These are phyloP conservation scores for Scheffersomyces stambukii DNA, from an alignment of 1,139 yeast genomes.

Conservation along the genomic window DNA sequence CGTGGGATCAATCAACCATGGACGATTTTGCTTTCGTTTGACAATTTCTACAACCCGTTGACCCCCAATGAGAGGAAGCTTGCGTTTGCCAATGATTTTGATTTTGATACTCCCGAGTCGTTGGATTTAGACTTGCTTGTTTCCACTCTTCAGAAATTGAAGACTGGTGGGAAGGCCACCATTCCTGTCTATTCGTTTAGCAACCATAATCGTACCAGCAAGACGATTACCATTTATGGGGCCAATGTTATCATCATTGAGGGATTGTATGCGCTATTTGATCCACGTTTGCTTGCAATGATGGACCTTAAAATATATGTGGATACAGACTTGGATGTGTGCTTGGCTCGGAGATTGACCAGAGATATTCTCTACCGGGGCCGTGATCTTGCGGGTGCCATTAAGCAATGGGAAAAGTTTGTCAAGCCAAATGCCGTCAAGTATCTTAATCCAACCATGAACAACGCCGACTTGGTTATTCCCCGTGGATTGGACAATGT, in stretches of 20 bases:
- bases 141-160: conserved; percentile 59
- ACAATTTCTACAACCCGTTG: conserved; percentile 82
- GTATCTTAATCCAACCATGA: conserved; percentile 73
- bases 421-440: conserved; percentile 91
- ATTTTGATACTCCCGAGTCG: conserved; percentile 83
- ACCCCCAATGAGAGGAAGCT: conserved; percentile 50
- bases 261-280: conserved; percentile 83
- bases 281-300: conserved; percentile 60
- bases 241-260: conserved; percentile 91
- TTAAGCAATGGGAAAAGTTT: conserved; percentile 83
- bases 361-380: conserved; percentile 87
- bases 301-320: conserved; percentile 89
- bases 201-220: conserved; percentile 67
- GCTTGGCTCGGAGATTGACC: conserved; percentile 81
- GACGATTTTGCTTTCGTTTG: conserved; percentile 90
- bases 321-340: conserved; percentile 89
- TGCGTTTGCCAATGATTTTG: conserved; percentile 69
- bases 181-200: conserved; percentile 86
- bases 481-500: conserved; percentile 85
- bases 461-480: conserved; percentile 76
- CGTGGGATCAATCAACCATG: conserved; percentile 84
- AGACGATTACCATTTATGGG: conserved; percentile 78
- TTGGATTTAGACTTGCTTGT: conserved; percentile 72
- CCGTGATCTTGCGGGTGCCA: conserved; percentile 74
- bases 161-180: conserved; percentile 52